Conservation (phyloP, 768 basidiomycete genomes). For the Clitopilus hobsonii region DNA sequence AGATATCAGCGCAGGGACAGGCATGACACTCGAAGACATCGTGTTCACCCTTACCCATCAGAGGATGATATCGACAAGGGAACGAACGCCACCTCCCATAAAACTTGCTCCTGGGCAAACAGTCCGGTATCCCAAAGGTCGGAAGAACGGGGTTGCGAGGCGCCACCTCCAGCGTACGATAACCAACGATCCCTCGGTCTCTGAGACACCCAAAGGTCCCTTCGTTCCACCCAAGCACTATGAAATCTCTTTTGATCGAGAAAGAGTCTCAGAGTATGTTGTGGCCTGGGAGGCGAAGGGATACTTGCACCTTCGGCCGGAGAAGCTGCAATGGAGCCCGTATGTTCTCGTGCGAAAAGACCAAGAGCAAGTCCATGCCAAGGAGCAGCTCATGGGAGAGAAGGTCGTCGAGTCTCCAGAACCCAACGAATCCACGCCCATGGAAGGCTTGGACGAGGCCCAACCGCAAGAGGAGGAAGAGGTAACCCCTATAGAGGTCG, state of each 20-base stretch:
- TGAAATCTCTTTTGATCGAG: constrained; percentile 68
- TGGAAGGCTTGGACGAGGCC: constrained; percentile 7
- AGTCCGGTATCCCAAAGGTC: constrained; percentile 67
- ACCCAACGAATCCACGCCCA: no score
- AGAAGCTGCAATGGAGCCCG: constrained; percentile 92
- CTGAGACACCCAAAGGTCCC: constrained; percentile 38
- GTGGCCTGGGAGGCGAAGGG: constrained; percentile 73
- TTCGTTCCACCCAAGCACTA: constrained; percentile 69
- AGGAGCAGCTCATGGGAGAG: constrained; percentile 12
- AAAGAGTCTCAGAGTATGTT: constrained; percentile 61
- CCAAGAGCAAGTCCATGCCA: constrained; percentile 10
- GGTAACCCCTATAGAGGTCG: not conserved
- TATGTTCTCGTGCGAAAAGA: constrained; percentile 45
- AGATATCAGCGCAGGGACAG: constrained; percentile 84
- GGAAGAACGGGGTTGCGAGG: constrained; percentile 61
- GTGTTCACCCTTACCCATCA: constrained; percentile 68
- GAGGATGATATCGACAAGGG: constrained; percentile 64
- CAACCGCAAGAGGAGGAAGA: no score
- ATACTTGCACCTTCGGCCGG: constrained; percentile 70
- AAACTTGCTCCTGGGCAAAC: constrained; percentile 74
- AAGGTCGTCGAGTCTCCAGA: constrained; percentile 7
- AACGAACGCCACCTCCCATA: constrained; percentile 43
- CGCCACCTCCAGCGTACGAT: constrained; percentile 58
- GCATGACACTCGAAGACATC: constrained; percentile 90
- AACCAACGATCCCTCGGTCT: constrained; percentile 30